phyloP scores from a whole-genome alignment of 345 rosid genomes.

The Cochlearia excelsa region DNA sequence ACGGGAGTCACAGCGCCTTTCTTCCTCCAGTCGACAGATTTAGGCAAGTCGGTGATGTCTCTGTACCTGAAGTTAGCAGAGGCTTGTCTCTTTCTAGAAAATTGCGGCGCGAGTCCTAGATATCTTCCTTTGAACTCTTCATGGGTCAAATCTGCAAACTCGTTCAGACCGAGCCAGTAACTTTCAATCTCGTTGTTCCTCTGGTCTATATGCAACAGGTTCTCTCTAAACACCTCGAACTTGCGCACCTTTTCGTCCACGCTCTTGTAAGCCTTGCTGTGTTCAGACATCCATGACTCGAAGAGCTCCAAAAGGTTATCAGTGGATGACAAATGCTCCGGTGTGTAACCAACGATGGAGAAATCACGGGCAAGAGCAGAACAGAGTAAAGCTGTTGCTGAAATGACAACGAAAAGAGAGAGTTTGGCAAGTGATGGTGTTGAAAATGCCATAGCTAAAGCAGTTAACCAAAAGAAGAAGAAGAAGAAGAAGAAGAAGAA shows the following conservation, averaged over 20 bases:
- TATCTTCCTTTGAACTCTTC: conserved; percentile 73
- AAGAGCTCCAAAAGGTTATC: conserved; percentile 62
- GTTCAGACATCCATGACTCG: conserved; percentile 70
- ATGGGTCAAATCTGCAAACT: conserved; percentile 70
- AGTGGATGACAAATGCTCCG: conserved; percentile 53
- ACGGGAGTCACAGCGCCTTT: conserved; percentile 72
- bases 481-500: conserved; percentile 18
- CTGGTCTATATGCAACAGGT: conserved; percentile 69
- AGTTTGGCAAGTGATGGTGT: conserved; percentile 26
- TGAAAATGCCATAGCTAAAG: conserved; percentile 38
- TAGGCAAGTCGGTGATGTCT: conserved; percentile 48
- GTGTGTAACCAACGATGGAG: conserved; percentile 73
- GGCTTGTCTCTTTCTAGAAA: conserved; percentile 33
- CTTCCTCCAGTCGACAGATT: conserved; percentile 81
- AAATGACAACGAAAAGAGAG: conserved; percentile 40
- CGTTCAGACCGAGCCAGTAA: conserved; percentile 79
- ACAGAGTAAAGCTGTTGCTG: conserved; percentile 34
- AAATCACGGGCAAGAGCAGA: conserved; percentile 54
- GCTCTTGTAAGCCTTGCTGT: conserved; percentile 52
- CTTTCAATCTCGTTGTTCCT: conserved; percentile 58
- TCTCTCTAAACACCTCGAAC: conserved; percentile 70
- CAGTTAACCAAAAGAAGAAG: conserved; percentile 3
- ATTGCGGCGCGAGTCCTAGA: conserved; percentile 45
- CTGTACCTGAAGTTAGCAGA: conserved; percentile 42
- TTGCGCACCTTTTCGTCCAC: conserved; percentile 63